These are phyloP conservation scores for Eucalyptus polyanthemos DNA, from an alignment of 345 rosid genomes.

Conservation along the genomic window DNA sequence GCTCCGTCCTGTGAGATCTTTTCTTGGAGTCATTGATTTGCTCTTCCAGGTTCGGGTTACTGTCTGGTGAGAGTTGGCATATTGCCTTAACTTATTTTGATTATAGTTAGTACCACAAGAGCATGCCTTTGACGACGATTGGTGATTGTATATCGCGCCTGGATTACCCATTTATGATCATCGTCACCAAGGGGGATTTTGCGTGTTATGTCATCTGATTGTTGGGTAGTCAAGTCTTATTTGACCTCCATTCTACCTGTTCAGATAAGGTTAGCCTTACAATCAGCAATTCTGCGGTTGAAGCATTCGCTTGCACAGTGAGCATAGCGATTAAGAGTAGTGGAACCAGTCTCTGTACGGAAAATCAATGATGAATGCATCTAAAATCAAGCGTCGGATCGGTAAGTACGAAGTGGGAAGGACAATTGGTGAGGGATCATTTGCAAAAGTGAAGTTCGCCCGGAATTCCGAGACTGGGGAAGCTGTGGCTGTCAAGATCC, in stretches of 20 bases:
- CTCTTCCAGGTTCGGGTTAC: not conserved
- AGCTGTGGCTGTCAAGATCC: constrained; percentile 88
- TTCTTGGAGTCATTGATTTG: not conserved
- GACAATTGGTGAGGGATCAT: constrained; percentile 94
- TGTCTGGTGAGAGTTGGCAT: not conserved
- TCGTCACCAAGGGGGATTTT: not conserved
- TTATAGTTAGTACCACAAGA: not conserved
- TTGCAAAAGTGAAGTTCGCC: constrained; percentile 96
- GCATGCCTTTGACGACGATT: not conserved
- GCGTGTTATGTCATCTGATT: not conserved
- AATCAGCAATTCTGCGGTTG: not conserved
- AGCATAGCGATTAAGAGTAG: not conserved
- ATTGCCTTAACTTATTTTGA: not conserved
- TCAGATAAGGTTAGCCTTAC: not conserved
- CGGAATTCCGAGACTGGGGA: constrained; percentile 78
- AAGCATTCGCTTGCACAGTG: not conserved
- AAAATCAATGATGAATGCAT: constrained; percentile 34
- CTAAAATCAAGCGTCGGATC: constrained; percentile 69
- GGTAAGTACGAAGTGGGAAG: constrained; percentile 95
- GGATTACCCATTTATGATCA: not conserved
- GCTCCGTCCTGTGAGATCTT: not conserved
- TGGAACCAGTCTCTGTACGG: not conserved
- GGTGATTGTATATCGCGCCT: not conserved
- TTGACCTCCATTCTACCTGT: not conserved
- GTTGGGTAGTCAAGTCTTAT: not conserved